Conservation (phyloP, 495 filamentous ascomycete genomes). For the Aspergillus incahuasiensis region DNA sequence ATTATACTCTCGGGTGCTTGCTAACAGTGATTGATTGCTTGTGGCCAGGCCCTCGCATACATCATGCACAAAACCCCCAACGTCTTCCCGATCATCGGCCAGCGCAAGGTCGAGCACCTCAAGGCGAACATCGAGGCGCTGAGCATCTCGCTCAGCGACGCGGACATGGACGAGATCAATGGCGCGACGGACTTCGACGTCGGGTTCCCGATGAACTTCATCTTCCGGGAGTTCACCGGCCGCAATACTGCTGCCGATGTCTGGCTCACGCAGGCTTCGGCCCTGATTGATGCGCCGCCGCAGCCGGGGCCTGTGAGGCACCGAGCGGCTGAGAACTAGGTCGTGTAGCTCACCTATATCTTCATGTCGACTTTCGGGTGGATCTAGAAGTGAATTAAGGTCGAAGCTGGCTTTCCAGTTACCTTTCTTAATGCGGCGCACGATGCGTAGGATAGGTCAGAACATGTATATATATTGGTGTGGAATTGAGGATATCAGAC, state of each 20-base stretch:
- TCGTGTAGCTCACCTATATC: too few relatives aligned
- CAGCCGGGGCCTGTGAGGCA: neutral
- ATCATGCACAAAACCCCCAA: slow-evolving; percentile 68
- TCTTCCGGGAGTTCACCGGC: neutral
- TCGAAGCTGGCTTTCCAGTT: too few relatives aligned
- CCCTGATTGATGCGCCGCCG: slow-evolving; percentile 1
- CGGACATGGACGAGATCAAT: slow-evolving; percentile 57
- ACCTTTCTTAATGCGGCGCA: too few relatives aligned
- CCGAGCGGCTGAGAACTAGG: neutral
- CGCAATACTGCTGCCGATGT: neutral
- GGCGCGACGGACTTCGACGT: slow-evolving; percentile 39
- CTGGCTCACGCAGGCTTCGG: neutral
- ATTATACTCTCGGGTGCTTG: neutral
- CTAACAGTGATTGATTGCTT: too few relatives aligned
- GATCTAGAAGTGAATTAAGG: too few relatives aligned
- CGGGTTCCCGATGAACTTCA: slow-evolving; percentile 12
- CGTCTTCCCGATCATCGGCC: slow-evolving; percentile 73
- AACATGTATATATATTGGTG: too few relatives aligned
- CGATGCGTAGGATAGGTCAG: too few relatives aligned
- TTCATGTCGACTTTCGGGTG: too few relatives aligned
- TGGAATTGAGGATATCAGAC: too few relatives aligned
- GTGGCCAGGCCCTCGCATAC: slow-evolving; percentile 60
- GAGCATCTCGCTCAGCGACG: slow-evolving; percentile 43
- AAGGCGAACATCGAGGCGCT: slow-evolving; percentile 59
- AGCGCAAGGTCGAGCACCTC: slow-evolving; percentile 61